Base-by-base conservation (phyloP, 2,329 filamentous ascomycete species). In the Cladosporium sphaerospermum region DNA sequence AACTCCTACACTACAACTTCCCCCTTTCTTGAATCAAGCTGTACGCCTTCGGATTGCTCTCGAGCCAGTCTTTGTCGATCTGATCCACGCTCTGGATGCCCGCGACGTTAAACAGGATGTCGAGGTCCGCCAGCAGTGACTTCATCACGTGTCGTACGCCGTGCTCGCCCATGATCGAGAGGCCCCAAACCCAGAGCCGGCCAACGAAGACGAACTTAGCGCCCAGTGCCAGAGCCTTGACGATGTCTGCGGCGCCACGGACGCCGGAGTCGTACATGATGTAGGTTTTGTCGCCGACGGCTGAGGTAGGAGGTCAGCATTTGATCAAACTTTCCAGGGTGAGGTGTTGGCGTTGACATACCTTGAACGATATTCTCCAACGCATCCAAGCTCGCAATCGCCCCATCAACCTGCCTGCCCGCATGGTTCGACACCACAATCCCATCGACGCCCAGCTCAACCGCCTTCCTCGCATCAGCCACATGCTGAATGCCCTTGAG, bases 371-470 rank as follows among this genome's bases (percentile, higher is more conserved):
- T 83, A 54, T 75, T 77, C 68, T 83, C 79, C 57, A 84, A 60
- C 1, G 79, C 79, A 63, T 84, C 81, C 47, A 84, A 64, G 61
- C 76, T 80, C 10, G 76, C 80, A 53, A 80, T 71, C 2, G 81
- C 80, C 0, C 81, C 81, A 59, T 84, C 81, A 2, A 84, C 78
- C 65, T 84, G 80, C 16, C 85, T 68, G 0, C 85, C 85, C 1
- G 85, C 86, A 64, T 89, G 86, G 59, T 89, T 89, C 11, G 77
- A 81, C 1, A 89, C 73, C 1, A 89, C 76, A 45, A 89, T 85
- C 0, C 81, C 85, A 58, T 88, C 80, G 3, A 80, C 78, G 0
- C 82, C 84, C 10, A 75, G 62, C 48, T 84, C 75, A 34, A 83
- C 75, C 2, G 82, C 82, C 59, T 73, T 75, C 49, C 75, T 71